Percentiles rank a stretch among this genome's conserved stretches.
Conservation (phyloP, 768 basidiomycete genomes). For the Leccinum disarticulatum region DNA sequence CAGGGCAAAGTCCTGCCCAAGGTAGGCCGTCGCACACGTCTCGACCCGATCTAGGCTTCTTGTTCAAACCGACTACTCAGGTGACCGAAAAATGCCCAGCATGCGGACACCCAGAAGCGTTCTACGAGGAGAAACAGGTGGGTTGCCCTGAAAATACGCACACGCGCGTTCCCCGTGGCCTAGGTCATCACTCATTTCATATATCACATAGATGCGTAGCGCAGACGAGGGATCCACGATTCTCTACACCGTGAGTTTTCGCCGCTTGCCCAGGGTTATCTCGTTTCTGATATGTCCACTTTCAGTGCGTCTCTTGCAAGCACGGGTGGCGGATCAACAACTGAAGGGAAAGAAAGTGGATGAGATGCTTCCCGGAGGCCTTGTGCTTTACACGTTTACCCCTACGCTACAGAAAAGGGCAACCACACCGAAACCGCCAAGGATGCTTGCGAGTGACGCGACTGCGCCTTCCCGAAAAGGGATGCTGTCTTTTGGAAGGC, state of each 20-base stretch:
- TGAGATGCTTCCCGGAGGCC: conserved; percentile 1
- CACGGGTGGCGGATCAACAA: conserved; percentile 85
- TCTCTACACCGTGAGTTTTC: conserved; percentile 78
- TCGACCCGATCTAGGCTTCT: not conserved
- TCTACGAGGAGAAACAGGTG: conserved; percentile 87
- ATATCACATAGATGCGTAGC: conserved; percentile 61
- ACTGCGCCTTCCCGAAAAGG: conserved; percentile 67
- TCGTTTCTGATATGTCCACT: conserved; percentile 7
- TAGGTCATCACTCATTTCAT: not conserved
- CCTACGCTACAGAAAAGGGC: conserved; percentile 61
- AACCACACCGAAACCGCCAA: conserved; percentile 88
- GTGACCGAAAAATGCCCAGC: conserved; percentile 87
- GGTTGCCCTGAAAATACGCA: conserved; percentile 14
- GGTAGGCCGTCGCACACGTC: conserved; percentile 47
- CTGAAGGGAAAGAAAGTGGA: conserved; percentile 30
- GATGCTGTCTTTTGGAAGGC: conserved; percentile 73
- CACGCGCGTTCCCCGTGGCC: not conserved
- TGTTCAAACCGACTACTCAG: conserved; percentile 38
- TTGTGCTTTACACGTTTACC: conserved; percentile 30
- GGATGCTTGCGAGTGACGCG: conserved; percentile 68
- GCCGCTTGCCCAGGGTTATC: not conserved
- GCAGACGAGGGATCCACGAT: conserved; percentile 95
- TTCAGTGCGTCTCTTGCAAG: conserved; percentile 71
- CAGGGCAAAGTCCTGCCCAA: conserved; percentile 66
- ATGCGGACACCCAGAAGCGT: conserved; percentile 83